Conservation (phyloP, 495 filamentous ascomycete genomes). For the Penicillium robsamsonii region DNA sequence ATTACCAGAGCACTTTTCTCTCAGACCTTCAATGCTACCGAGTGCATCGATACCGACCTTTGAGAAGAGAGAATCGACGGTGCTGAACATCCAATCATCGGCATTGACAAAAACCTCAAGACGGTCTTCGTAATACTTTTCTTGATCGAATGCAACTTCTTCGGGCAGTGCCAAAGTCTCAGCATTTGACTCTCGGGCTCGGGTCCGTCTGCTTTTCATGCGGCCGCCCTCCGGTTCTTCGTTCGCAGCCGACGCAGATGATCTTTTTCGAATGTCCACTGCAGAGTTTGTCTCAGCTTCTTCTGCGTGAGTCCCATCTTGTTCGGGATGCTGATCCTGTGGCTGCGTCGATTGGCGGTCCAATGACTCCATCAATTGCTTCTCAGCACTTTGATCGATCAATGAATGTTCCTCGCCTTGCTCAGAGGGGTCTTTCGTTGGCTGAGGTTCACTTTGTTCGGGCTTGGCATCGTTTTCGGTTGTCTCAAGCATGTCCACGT, state of each 20-base stretch:
- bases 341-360: conserved; percentile 35
- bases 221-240: conserved; percentile 59
- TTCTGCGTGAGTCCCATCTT: conserved; percentile 26
- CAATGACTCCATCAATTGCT: conserved; percentile 42
- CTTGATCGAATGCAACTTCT: conserved; percentile 57
- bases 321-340: conserved; percentile 20
- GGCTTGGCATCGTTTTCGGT: conserved; percentile 15
- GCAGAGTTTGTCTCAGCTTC: conserved; percentile 35
- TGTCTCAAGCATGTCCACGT: conserved; percentile 16
- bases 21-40: conserved; percentile 42
- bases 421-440: conserved; percentile 17
- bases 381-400: conserved; percentile 43
- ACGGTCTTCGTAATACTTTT: conserved; percentile 69
- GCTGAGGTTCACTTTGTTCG: conserved; percentile 10
- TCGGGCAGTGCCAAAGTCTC: conserved; percentile 53
- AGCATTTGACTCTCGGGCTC: conserved; percentile 68
- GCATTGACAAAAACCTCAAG: conserved; percentile 65
- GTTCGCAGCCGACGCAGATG: conserved; percentile 48
- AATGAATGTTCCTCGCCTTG: conserved; percentile 39
- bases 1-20: conserved; percentile 23
- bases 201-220: conserved; percentile 78
- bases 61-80: conserved; percentile 61
- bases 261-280: conserved; percentile 44
- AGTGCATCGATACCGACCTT: conserved; percentile 61
- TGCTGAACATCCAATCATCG: conserved; percentile 74